Conservation (phyloP, 2,329 filamentous ascomycete genomes). For the Fusarium nisikadoi region DNA sequence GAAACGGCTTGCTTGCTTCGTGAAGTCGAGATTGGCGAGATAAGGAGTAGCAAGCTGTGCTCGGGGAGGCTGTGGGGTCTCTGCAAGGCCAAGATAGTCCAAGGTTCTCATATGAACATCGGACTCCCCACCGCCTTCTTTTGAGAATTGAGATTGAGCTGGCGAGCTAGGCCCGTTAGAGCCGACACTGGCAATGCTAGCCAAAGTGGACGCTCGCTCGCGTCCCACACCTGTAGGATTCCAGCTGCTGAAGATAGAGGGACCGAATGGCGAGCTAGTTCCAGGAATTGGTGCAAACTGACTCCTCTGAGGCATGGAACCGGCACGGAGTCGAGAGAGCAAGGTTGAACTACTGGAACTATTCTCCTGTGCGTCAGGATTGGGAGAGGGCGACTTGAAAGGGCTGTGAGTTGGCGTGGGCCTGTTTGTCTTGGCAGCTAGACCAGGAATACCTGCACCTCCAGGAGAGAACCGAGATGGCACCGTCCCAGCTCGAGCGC, state of each 20-base stretch:
- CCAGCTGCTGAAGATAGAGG: conserved; percentile 92
- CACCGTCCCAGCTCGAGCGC: conserved; percentile 93
- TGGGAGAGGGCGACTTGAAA: conserved; percentile 75
- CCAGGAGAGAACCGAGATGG: conserved; percentile 91
- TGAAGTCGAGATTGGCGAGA: conserved; percentile 78
- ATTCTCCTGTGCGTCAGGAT: conserved; percentile 60
- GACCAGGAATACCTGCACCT: conserved; percentile 66
- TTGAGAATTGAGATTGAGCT: conserved; percentile 84
- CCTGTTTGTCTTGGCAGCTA: conserved; percentile 81
- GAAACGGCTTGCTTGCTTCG: conserved; percentile 86
- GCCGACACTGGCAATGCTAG: conserved; percentile 82
- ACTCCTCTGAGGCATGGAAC: conserved; percentile 91
- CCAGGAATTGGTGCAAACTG: conserved; percentile 70
- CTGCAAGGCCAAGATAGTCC: conserved; percentile 94
- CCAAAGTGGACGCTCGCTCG: conserved; percentile 86
- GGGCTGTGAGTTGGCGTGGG: conserved; percentile 89
- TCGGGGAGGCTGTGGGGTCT: conserved; percentile 85
- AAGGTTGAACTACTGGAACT: conserved; percentile 73
- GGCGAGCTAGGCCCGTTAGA: conserved; percentile 93
- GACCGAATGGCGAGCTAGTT: conserved; percentile 78
- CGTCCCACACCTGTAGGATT: conserved; percentile 72
- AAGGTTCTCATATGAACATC: conserved; percentile 91
- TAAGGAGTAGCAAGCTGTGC: conserved; percentile 80
- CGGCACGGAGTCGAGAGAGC: conserved; percentile 86
- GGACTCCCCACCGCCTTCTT: conserved; percentile 84